Percentiles rank a stretch among this genome's conserved stretches.
Conservation (phyloP, 495 filamentous ascomycete species). For the Penicillium manginii region DNA sequence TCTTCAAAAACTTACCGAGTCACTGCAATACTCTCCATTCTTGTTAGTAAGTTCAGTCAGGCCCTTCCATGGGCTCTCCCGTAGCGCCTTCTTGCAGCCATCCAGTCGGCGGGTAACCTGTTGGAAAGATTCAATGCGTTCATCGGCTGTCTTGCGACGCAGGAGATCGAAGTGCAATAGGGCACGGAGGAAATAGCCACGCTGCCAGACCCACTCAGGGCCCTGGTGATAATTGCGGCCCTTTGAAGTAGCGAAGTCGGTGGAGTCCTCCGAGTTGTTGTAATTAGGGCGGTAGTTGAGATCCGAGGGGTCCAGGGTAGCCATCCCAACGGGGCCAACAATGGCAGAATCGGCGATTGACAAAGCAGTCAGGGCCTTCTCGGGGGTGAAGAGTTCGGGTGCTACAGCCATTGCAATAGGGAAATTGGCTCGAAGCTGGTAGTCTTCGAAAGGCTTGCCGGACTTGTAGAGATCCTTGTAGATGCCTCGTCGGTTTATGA, state of each 20-base stretch:
- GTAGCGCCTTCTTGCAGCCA: conserved; percentile 80
- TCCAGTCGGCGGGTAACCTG: conserved; percentile 83
- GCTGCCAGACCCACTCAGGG: conserved; percentile 99
- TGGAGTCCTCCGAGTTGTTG: conserved; percentile 89
- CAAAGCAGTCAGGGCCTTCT: conserved; percentile 77
- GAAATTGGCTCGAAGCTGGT: conserved; percentile 93
- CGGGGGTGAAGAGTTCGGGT: conserved; percentile 79
- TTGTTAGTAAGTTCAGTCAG: conserved; percentile 93
- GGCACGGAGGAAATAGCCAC: conserved; percentile 90
- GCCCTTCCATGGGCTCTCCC: conserved; percentile 82
- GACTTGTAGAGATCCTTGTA: conserved; percentile 96
- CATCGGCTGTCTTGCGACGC: conserved; percentile 63
- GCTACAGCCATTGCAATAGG: conserved; percentile 95
- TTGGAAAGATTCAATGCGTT: conserved; percentile 84
- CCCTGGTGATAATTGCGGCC: conserved; percentile 98
- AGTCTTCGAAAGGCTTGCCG: conserved; percentile 95
- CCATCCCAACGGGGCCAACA: conserved; percentile 89
- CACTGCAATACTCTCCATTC: conserved; percentile 77
- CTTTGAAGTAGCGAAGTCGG: conserved; percentile 86
- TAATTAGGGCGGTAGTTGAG: conserved; percentile 93
- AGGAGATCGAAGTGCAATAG: conserved; percentile 86
- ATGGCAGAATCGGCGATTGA: conserved; percentile 76
- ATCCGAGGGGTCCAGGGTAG: conserved; percentile 90
- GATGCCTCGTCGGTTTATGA: conserved; percentile 89
- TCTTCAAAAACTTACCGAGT: conserved; percentile 69